A percentile compares a stretch with the other conserved stretches of the same genome.
These are phyloP conservation scores for Psilocybe sp. DNA, from an alignment of 768 basidiomycete species.

Conservation along the genomic window DNA sequence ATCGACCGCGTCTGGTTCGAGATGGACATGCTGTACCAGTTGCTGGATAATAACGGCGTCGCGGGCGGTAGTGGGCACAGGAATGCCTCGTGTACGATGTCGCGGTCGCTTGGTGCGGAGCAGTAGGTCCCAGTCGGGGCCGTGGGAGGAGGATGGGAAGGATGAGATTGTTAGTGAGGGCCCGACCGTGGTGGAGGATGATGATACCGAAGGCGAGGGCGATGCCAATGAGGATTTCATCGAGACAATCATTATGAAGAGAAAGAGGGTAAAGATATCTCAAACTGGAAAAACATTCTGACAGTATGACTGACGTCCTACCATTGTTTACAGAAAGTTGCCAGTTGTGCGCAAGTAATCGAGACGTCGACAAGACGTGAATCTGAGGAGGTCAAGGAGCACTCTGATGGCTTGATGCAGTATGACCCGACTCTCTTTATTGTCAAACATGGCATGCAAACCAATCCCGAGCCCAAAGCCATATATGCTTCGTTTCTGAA, in stretches of 20 bases:
- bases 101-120: constrained; percentile 79
- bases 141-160: too few relatives aligned
- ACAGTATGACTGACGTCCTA: too few relatives aligned
- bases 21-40: constrained; percentile 83
- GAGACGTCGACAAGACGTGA: constrained; percentile 39
- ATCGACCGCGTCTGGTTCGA: constrained; percentile 94
- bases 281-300: too few relatives aligned
- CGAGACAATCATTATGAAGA: constrained; percentile 87
- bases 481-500: constrained; percentile 43
- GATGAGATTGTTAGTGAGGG: too few relatives aligned
- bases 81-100: constrained; percentile 58
- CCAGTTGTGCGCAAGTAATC: constrained; percentile 52
- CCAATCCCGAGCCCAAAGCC: constrained; percentile 54
- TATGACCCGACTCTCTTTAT: constrained; percentile 59
- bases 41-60: constrained; percentile 30
- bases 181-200: constrained; percentile 32
- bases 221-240: constrained; percentile 76
- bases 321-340: constrained; percentile 54
- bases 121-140: constrained; percentile 60
- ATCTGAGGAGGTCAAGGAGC: constrained; percentile 71
- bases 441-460: constrained; percentile 50
- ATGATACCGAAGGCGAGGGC: constrained; percentile 50
- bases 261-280: constrained; percentile 55
- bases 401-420: constrained; percentile 71
- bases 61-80: constrained; percentile 39